Evolutionary conservation across 2,329 filamentous ascomycete genomes (phyloP), one percentile per base, ranked within the genome.

Genomic region (Grosmannia clavigera): DNA sequence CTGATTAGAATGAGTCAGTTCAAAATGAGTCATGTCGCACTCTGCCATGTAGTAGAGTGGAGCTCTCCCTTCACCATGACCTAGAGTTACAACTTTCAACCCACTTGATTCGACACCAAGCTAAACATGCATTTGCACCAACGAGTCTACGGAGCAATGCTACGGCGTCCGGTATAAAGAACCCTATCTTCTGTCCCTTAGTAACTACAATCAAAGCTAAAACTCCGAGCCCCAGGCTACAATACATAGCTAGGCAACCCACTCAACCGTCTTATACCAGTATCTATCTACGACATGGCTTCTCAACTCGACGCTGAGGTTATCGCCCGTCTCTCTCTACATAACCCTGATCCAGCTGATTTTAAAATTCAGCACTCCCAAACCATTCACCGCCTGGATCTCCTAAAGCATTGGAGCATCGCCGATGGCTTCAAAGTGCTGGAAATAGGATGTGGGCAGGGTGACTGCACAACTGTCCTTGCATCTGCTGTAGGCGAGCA

Each of bases 401-500:
- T 76, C 14, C 57, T 73, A 38, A 67, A 71, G 51, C 60, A 64
- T 31, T 77, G 72, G 72, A 63, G 65, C 29, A 70, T 76, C 59
- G 25, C 60, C 1, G 68, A 71, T 0, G 75, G 75, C 61, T 71
- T 72, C 33, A 73, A 71, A 3, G 67, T 83, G 7, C 73, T 85
- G 1, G 82, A 84, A 66, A 68, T 85, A 46, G 81, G 81, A 57
- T 84, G 81, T 68, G 82, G 81, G 1, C 82, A 84, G 64, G 82
- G 81, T 2, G 80, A 80, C 61, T 78, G 76, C 64, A 83, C 82
- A 1, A 72, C 76, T 12, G 77, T 76, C 3, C 74, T 84, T 22
- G 81, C 81, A 54, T 67, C 73, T 64, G 73, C 72, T 25, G 74
- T 80, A 1, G 75, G 77, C 3, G 66, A 72, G 14, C 35, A 68